Evolutionary conservation across 148 eudicot species (phyloP).

Genomic region (Camellia granthamiana): DNA sequence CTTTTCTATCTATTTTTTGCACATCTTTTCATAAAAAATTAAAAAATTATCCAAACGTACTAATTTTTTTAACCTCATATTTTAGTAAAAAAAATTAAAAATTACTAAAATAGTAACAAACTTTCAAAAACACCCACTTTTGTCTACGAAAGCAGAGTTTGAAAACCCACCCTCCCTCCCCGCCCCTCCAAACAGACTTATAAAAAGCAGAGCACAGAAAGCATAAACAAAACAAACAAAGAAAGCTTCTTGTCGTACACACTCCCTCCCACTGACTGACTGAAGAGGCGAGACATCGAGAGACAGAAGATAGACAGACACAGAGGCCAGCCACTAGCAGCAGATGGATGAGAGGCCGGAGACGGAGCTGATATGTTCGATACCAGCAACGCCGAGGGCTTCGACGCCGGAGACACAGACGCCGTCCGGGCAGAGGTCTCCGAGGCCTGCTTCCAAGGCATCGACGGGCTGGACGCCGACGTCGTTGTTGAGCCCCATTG

Average conservation of each 20-base stretch:
- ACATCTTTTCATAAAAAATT: too few relatives aligned
- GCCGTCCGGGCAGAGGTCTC: conserved; percentile 72
- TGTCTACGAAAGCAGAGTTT: too few relatives aligned
- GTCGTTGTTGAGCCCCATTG: conserved; percentile 88
- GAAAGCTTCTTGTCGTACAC: background rate
- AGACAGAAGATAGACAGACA: background rate
- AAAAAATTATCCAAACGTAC: too few relatives aligned
- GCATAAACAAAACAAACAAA: too few relatives aligned
- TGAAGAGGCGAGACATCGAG: background rate
- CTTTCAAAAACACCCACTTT: too few relatives aligned
- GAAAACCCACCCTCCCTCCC: too few relatives aligned
- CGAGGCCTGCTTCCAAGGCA: conserved; percentile 24
- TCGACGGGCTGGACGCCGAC: conserved; percentile 69
- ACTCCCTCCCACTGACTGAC: background rate
- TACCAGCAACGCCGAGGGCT: conserved; percentile 83
- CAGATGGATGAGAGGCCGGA: conserved; percentile 82
- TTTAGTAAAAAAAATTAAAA: too few relatives aligned
- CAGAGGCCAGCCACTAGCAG: background rate
- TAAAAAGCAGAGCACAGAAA: too few relatives aligned
- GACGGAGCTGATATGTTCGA: conserved; percentile 73
- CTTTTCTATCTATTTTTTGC: too few relatives aligned
- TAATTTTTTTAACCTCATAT: too few relatives aligned
- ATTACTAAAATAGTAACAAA: too few relatives aligned
- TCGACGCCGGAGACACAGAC: conserved; percentile 91
- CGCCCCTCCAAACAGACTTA: too few relatives aligned